phyloP scores from a whole-genome alignment of 2,329 filamentous ascomycete genomes.

The Lithohypha guttulata region DNA sequence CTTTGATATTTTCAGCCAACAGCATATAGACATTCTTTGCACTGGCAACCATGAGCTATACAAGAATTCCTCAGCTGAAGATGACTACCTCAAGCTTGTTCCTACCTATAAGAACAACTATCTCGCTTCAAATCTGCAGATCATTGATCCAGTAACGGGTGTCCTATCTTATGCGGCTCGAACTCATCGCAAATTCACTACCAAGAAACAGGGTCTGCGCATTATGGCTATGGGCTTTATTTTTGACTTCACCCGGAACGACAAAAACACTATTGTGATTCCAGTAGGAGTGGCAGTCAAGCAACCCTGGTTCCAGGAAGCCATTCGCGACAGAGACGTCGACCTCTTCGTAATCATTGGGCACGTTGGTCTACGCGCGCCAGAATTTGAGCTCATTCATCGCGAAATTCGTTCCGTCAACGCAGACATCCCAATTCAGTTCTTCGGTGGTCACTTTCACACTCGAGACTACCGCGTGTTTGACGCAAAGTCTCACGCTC shows the following conservation, averaged over 20 bases:
- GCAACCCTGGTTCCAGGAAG: conserved; percentile 79
- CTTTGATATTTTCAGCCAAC: conserved; percentile 74
- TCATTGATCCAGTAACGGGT: conserved; percentile 61
- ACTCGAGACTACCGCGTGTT: conserved; percentile 75
- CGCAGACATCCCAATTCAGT: conserved; percentile 75
- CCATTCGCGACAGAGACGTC: conserved; percentile 64
- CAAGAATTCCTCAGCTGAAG: conserved; percentile 61
- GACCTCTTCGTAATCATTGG: conserved; percentile 81
- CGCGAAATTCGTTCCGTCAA: conserved; percentile 64
- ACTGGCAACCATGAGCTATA: conserved; percentile 96
- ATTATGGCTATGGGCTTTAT: conserved; percentile 88
- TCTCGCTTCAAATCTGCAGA: conserved; percentile 86
- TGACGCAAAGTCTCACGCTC: conserved; percentile 64
- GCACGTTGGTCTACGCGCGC: conserved; percentile 71
- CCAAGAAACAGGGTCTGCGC: conserved; percentile 71
- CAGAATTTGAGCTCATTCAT: conserved; percentile 68
- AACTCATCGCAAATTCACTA: conserved; percentile 80
- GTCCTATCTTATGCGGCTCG: conserved; percentile 65
- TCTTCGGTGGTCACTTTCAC: conserved; percentile 85
- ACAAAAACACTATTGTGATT: conserved; percentile 80
- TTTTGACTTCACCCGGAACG: conserved; percentile 84
- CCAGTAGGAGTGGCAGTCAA: conserved; percentile 69
- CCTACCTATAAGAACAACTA: conserved; percentile 73
- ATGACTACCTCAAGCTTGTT: conserved; percentile 69
- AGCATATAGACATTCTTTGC: conserved; percentile 72